These are phyloP conservation scores for Termitomyces sp. DNA, from an alignment of 768 basidiomycete genomes.

Conservation along the genomic window DNA sequence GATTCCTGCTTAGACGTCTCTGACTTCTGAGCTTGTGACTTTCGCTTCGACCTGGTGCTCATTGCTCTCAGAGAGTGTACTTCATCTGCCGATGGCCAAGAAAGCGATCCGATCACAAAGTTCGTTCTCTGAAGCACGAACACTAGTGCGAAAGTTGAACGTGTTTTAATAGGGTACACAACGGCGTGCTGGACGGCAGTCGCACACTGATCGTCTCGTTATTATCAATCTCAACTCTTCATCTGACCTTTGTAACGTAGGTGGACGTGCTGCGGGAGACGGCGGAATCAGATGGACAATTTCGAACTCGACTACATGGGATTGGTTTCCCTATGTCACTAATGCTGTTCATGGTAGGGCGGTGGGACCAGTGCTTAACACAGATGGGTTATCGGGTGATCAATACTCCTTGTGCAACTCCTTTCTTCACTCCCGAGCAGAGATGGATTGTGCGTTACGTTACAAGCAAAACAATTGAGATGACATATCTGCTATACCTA, in stretches of 20 bases:
- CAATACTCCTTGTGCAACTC: constrained; percentile 21
- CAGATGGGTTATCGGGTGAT: constrained; percentile 19
- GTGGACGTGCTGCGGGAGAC: constrained; percentile 22
- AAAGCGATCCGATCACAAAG: constrained; percentile 28
- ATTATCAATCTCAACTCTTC: no score
- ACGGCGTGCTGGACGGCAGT: background rate
- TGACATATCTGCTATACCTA: background rate
- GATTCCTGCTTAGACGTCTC: constrained; percentile 24
- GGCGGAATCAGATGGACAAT: constrained; percentile 20
- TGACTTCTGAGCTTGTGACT: constrained; percentile 26
- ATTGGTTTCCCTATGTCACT: constrained; percentile 18
- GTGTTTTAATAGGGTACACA: background rate
- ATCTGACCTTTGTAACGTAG: constrained; percentile 1
- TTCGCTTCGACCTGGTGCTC: constrained; percentile 26
- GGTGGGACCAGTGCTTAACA: constrained; percentile 20
- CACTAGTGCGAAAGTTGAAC: background rate
- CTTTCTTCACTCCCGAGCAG: constrained; percentile 20
- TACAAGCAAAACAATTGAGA: background rate
- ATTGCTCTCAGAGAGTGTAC: constrained; percentile 22
- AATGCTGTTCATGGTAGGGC: constrained; percentile 18
- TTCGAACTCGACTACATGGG: constrained; percentile 17
- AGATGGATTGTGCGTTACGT: constrained; percentile 12
- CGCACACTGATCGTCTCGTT: constrained; percentile 23
- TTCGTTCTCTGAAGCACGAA: background rate
- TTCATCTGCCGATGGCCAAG: constrained; percentile 19